Evolutionary conservation across 2,329 filamentous ascomycete species (phyloP).

Genomic region (Trichoderma aggressivum): DNA sequence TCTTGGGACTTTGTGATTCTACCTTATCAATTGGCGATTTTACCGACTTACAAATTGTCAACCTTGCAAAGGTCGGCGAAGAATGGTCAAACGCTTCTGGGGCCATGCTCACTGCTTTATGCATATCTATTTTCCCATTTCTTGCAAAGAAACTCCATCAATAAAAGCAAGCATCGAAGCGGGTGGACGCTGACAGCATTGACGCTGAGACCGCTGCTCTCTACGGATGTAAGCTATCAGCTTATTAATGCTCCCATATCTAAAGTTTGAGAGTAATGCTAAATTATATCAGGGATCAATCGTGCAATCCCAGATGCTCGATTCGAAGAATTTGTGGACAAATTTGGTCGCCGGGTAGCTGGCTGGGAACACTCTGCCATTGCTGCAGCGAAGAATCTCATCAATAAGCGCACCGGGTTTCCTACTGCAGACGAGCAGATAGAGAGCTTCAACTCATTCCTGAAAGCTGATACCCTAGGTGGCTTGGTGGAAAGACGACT

Average conservation of each 20-base stretch:
- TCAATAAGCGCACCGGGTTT: background rate
- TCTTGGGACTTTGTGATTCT: no score
- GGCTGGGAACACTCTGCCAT: background rate
- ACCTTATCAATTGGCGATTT: no score
- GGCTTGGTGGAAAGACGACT: background rate
- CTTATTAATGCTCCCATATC: no score
- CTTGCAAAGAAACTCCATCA: no score
- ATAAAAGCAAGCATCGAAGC: no score
- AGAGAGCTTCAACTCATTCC: background rate
- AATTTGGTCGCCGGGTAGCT: background rate
- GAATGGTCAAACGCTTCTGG: no score
- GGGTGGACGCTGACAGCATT: no score
- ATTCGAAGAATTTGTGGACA: background rate
- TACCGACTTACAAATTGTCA: no score
- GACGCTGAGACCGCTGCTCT: no score
- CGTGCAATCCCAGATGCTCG: background rate
- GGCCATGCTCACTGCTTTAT: no score
- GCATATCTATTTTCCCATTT: no score
- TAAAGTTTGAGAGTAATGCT: background rate
- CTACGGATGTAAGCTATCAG: background rate
- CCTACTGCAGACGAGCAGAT: background rate
- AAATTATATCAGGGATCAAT: background rate
- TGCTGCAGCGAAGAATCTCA: background rate
- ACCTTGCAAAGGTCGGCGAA: no score
- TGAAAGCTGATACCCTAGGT: background rate